These are phyloP conservation scores for Dioscorea alata DNA, from an alignment of 106 monocot species.

Conservation along the genomic window DNA sequence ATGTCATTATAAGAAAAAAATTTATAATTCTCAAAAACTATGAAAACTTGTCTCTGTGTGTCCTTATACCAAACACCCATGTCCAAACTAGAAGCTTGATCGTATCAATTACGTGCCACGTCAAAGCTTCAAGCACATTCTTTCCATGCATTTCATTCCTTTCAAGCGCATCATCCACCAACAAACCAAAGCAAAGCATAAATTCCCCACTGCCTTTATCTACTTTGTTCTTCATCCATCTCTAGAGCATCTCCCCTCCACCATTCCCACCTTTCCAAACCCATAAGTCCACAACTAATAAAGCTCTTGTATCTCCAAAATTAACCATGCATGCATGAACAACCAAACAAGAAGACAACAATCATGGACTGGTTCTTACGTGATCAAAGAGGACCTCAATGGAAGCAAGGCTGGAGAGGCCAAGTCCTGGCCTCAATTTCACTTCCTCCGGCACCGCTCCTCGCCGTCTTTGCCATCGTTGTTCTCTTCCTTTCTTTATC, in stretches of 20 bases:
- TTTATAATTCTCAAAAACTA: too few relatives aligned
- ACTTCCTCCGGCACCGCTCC: constrained; percentile 53
- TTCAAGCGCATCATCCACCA: too few relatives aligned
- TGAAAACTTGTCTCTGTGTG: too few relatives aligned
- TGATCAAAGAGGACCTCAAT: constrained; percentile 39
- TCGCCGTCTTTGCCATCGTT: constrained; percentile 77
- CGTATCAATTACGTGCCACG: too few relatives aligned
- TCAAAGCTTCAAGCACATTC: not conserved
- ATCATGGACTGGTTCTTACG: constrained; percentile 21
- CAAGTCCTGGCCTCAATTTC: constrained; percentile 39
- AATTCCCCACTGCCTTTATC: not conserved
- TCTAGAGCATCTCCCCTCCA: not conserved
- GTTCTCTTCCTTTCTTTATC: constrained; percentile 60
- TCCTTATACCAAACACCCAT: too few relatives aligned
- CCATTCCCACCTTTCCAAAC: not conserved
- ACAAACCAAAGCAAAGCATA: not conserved
- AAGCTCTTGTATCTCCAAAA: not conserved
- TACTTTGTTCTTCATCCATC: not conserved
- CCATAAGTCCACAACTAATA: not conserved
- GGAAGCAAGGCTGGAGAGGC: constrained; percentile 67
- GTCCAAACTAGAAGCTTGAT: too few relatives aligned
- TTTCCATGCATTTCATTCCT: not conserved
- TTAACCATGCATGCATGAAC: not conserved
- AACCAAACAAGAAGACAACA: not conserved
- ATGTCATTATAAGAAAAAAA: too few relatives aligned